Base-by-base conservation (phyloP, 176 grass and related monocot species). In the Bothriochloa decipiens region DNA sequence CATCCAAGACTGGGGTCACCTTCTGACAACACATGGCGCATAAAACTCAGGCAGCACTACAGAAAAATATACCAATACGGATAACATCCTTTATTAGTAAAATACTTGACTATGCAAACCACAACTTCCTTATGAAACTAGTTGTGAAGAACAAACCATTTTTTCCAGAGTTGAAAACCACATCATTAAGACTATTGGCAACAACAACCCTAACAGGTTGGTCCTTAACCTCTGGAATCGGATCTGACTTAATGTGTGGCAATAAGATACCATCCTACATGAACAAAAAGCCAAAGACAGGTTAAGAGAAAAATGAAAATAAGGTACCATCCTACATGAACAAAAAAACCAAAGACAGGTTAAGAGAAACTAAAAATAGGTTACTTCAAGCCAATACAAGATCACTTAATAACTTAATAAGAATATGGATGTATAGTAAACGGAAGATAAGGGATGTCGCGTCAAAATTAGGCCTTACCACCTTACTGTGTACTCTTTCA, bases 21-120 rank as follows among this genome's bases (percentile, higher is more conserved):
- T 90, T 92, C 76, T 84, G 80, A 81, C 96, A 98, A 62, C 92
- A 89, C 93, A 98, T 28, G 96, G 91, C 65, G 93, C 93, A 92
- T 95, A 35, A 35, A 98, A 93, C 72, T 98, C 87, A 2, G 95
- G 65, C 28, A 95, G 36, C 83, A 95, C 96, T 94, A 83, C 13
- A 32, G 65, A 74, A 58, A n/a, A 0, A 84, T 58, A 81, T 13
- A 27, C 49, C 14, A 27, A 67, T n/a, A 49, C 14, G 1, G 14
- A 49, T 49, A 80, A 28, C n/a, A 28, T 37, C 1, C 53, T 16
- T 9, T 16, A 65, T 65, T 68, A 10, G 20, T 50, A 33, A 63
- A 25, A 73, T 1, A 78, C 7, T 65, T 41, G 45, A 37, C 18
- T 70, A 78, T 10, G 45, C 74, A 29, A 73, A 25, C 68, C 26